Percentiles rank a stretch among this genome's conserved stretches.
Conservation (phyloP, 768 basidiomycete species). For the Collybia nuda region DNA sequence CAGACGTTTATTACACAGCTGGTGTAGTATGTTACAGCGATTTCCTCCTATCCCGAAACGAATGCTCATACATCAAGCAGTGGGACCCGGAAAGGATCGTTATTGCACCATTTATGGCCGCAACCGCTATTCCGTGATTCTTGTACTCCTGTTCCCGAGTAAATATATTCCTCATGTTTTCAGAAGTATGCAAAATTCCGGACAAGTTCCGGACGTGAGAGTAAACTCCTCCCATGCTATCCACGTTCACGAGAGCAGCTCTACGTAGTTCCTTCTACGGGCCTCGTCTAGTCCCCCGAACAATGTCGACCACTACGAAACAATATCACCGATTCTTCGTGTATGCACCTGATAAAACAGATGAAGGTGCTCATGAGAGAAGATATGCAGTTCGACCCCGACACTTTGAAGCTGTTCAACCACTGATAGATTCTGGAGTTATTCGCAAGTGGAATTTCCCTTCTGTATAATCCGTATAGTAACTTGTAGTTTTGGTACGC, state of each 20-base stretch:
- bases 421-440: conserved; percentile 35
- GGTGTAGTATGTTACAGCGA: conserved; percentile 33
- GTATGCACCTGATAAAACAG: conserved; percentile 55
- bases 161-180: no score
- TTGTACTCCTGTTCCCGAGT: no score
- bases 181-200: neutral
- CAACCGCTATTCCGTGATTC: conserved; percentile 25
- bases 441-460: conserved; percentile 32
- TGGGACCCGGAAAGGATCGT: conserved; percentile 58
- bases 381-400: conserved; percentile 44
- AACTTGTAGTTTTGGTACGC: neutral
- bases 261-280: no score
- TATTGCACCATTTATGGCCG: conserved; percentile 45
- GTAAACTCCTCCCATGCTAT: neutral
- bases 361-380: conserved; percentile 37
- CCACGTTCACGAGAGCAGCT: neutral
- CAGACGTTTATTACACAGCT: conserved; percentile 40
- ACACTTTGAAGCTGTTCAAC: conserved; percentile 41
- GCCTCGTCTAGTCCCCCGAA: neutral
- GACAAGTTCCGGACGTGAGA: neutral
- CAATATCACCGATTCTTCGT: conserved; percentile 43
- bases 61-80: conserved; percentile 24
- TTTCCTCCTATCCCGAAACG: neutral
- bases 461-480: neutral
- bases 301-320: conserved; percentile 7